Evolutionary conservation across 2,329 filamentous ascomycete species (phyloP), one percentile per base, ranked within the genome.

Genomic region (Ilyonectria mors-panacis): DNA sequence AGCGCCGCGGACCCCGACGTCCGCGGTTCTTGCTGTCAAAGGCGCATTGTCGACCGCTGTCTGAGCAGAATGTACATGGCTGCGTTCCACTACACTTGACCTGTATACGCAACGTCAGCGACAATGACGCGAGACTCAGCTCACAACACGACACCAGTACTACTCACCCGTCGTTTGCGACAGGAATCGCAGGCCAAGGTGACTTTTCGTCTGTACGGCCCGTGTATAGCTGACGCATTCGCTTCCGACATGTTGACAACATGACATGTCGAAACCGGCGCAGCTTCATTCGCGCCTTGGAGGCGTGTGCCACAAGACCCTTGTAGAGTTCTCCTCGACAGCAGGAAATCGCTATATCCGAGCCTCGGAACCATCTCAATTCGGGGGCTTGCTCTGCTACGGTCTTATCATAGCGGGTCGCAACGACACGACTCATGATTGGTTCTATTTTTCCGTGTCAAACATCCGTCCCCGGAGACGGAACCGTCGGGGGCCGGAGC

Each of bases 161-260:
- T 1, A 54, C 65, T 47, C 45, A 67, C 65, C 42, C 65, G 35
- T 33, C 61, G 65, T 33, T 64, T 67, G 17, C 65, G 65, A 35
- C 65, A 67, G 8, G 44, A 42, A 13, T 67, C 56, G 44, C 65
- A 67, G 21, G 65, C 65, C 51, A 67, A 44, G 5, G 65, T 67
- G 39, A 67, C 65, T 37, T 67, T 67, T 47, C 60, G 58, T 45
- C 64, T 50, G 23, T 47, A 62, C 15, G 45, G 51, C n/a, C 63
- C 57, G 50, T 57, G 53, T 17, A 61, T 39, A 21, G 62, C 59
- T 10, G 59, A 55, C 45, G 50, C 59, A 21, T 63, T 63, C 5
- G 35, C 51, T 10, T 50, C 60, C n/a, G 60, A 63, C 60, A 63
- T 66, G 21, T 42, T 58, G 48, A 39, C n/a, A 23, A 15, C 28